A percentile compares a stretch with the other conserved stretches of the same genome.
Evolutionary conservation across 2,329 filamentous ascomycete genomes (phyloP).

Genomic region (Cladosporium sp.): DNA sequence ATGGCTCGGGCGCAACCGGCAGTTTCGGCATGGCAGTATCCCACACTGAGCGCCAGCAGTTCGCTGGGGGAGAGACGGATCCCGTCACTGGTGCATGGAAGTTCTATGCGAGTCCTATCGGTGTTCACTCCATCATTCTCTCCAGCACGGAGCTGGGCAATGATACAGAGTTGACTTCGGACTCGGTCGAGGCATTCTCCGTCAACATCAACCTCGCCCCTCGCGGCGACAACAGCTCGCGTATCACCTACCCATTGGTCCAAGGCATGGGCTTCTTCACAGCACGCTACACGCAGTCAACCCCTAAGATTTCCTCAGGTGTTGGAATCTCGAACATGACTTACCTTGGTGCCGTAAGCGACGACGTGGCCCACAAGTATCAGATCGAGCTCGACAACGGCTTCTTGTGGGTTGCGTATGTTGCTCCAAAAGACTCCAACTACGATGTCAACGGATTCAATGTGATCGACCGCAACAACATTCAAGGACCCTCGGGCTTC

Average conservation of each 20-base stretch:
- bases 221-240: conserved; percentile 45
- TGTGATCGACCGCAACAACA: conserved; percentile 59
- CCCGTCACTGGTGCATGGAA: conserved; percentile 48
- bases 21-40: conserved; percentile 76
- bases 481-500: conserved; percentile 64
- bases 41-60: conserved; percentile 64
- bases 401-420: conserved; percentile 73
- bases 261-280: conserved; percentile 90
- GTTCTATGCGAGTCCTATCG: conserved; percentile 77
- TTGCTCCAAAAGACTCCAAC: conserved; percentile 51
- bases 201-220: conserved; percentile 63
- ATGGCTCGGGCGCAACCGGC: conserved; percentile 48
- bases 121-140: conserved; percentile 74
- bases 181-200: conserved; percentile 52
- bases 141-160: conserved; percentile 69
- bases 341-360: conserved; percentile 47
- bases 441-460: conserved; percentile 57
- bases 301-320: conserved; percentile 68
- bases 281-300: conserved; percentile 63
- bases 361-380: conserved; percentile 69
- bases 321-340: conserved; percentile 67
- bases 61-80: conserved; percentile 35
- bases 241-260: conserved; percentile 73
- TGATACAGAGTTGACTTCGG: conserved; percentile 52
- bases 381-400: conserved; percentile 67